Conservation (phyloP, 1,284 basidiomycete genomes). For the Irpex rosettiformis region DNA sequence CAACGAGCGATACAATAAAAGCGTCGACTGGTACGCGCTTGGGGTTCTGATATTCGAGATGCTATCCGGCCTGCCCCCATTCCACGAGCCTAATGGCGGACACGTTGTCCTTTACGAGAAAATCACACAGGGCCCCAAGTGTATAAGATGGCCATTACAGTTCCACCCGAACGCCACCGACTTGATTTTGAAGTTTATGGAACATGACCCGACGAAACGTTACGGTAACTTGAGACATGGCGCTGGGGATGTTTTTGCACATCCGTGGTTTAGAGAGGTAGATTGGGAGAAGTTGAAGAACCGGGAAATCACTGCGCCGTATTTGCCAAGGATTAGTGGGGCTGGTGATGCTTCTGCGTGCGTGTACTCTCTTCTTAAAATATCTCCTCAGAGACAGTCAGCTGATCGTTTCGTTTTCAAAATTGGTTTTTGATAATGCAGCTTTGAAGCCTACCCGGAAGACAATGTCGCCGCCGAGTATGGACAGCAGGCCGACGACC, state of each 20-base stretch:
- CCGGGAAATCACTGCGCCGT: slow-evolving; percentile 94
- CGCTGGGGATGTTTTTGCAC: slow-evolving; percentile 93
- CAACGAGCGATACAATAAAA: slow-evolving; percentile 94
- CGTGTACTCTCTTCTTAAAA: slow-evolving; percentile 33
- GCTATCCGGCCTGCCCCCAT: slow-evolving; percentile 84
- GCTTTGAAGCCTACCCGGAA: slow-evolving; percentile 76
- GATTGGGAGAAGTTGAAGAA: slow-evolving; percentile 87
- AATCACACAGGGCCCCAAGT: slow-evolving; percentile 72
- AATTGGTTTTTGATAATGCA: slow-evolving; percentile 27
- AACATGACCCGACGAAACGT: slow-evolving; percentile 86
- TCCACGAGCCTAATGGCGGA: slow-evolving; percentile 64
- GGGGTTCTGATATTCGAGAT: slow-evolving; percentile 98
- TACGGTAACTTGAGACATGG: slow-evolving; percentile 92
- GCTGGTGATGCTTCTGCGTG: slow-evolving; percentile 92
- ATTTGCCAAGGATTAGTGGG: slow-evolving; percentile 82
- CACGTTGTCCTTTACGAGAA: slow-evolving; percentile 75
- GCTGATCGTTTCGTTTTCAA: background rate
- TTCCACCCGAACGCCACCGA: slow-evolving; percentile 86
- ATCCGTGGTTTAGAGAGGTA: slow-evolving; percentile 97
- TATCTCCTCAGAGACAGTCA: background rate
- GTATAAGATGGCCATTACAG: slow-evolving; percentile 82
- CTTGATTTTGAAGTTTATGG: slow-evolving; percentile 88
- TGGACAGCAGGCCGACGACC: slow-evolving; percentile 52
- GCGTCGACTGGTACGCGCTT: slow-evolving; percentile 98
- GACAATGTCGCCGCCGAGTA: slow-evolving; percentile 59